A percentile compares a stretch with the other conserved stretches of the same genome.
Conservation (phyloP, 2,329 filamentous ascomycete species). For the Verticillium nonalfalfae region DNA sequence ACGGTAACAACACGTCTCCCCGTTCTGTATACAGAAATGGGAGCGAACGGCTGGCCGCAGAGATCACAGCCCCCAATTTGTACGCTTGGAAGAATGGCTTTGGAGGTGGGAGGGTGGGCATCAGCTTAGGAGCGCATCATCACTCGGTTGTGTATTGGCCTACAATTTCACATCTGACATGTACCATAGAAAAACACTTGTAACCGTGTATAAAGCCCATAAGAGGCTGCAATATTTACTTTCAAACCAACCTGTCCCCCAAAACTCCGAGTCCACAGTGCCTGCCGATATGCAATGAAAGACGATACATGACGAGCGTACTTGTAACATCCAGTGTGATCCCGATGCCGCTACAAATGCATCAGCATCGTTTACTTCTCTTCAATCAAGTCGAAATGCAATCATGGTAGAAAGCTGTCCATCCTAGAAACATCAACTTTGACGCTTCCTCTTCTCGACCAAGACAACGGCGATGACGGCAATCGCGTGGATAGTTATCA, state of each 20-base stretch:
- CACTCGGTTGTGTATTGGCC: background rate
- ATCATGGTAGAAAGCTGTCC: background rate
- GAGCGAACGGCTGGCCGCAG: background rate
- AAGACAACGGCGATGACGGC: constrained; percentile 87
- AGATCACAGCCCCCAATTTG: background rate
- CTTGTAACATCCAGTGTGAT: background rate
- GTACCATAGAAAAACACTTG: constrained; percentile 2
- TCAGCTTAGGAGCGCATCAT: background rate
- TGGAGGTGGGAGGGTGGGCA: background rate
- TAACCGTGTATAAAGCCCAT: constrained; percentile 1
- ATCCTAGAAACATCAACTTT: background rate
- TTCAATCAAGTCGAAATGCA: background rate
- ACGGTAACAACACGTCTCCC: background rate
- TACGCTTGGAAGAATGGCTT: background rate
- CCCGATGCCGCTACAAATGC: background rate
- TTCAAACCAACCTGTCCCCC: background rate
- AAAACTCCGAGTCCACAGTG: background rate
- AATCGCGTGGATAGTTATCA: constrained; percentile 85
- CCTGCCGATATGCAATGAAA: background rate
- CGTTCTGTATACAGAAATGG: background rate
- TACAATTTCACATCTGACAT: background rate
- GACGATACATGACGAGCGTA: background rate
- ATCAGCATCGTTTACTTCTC: constrained; percentile 1
- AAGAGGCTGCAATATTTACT: constrained; percentile 1
- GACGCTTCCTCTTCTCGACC: constrained; percentile 64